Evolutionary conservation across 2,329 filamentous ascomycete genomes (phyloP), one percentile per base, ranked within the genome.

Genomic region (Pestalotiopsis sp.): DNA sequence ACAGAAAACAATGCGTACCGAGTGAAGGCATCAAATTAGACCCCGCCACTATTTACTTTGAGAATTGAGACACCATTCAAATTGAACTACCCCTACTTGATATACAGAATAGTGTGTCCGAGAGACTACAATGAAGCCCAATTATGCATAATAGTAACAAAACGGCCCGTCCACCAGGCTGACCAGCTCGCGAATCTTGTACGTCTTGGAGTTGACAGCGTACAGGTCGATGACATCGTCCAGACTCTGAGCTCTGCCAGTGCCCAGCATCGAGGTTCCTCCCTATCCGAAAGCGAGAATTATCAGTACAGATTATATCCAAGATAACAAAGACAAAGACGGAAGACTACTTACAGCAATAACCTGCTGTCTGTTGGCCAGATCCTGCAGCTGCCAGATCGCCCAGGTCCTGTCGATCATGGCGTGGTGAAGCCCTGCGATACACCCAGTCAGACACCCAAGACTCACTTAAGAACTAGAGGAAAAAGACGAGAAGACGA

Each of bases 91-190:
- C 23, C 25, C 6, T 3, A 3, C 25, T 25, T 23, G 14, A 27
- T 27, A 2, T 59, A 23, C 11, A 59, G 25, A 27, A n/a, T 9
- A 59, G 45, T 17, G 12, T 23, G 3, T 59, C 27, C 1, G n/a
- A 27, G 23, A 36, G 13, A 20, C 56, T n/a, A 4, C 12, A 9
- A 27, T 20, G 9, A 12, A 5, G 13, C 9, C 57, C 14, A 17
- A 36, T 72, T 56, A 76, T 66, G 71, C 74, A 62, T 78, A 80
- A 3, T 73, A 68, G 66, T 77, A 78, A 56, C 75, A 80, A 57
- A 75, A 72, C 2, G 74, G 74, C 3, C 75, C 76, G 11, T 75
- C 76, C 9, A 78, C 69, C 2, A 73, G 70, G 64, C 75, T 77
- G 25, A 74, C 69, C 23, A 76, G 66, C 3, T 79, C 74, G 17